Conservation (phyloP, 2,329 filamentous ascomycete genomes). For the Emydomyces testavorans region DNA sequence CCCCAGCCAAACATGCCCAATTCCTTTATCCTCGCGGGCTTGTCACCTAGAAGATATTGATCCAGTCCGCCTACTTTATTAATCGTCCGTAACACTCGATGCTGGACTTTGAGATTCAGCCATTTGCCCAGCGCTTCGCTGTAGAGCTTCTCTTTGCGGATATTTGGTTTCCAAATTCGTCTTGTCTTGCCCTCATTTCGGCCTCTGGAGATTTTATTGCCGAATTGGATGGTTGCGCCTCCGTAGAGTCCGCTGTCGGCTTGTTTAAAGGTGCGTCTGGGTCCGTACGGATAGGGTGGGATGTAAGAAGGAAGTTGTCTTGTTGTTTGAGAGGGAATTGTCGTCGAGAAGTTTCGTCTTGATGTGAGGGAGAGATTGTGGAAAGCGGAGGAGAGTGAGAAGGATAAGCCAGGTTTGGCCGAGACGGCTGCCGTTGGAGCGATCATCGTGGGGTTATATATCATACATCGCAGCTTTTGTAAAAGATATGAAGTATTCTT, state of each 20-base stretch:
- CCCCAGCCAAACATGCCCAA: slow-evolving; percentile 84
- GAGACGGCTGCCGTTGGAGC: slow-evolving; percentile 25
- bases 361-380: slow-evolving; percentile 30
- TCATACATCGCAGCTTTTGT: slow-evolving; percentile 10
- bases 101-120: slow-evolving; percentile 38
- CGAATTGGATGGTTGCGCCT: slow-evolving; percentile 36
- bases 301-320: slow-evolving; percentile 29
- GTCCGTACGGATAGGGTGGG: slow-evolving; percentile 39
- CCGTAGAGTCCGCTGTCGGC: slow-evolving; percentile 40
- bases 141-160: slow-evolving; percentile 37
- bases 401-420: slow-evolving; percentile 20
- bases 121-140: slow-evolving; percentile 35
- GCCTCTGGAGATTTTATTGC: slow-evolving; percentile 41
- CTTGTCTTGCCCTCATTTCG: slow-evolving; percentile 40
- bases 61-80: slow-evolving; percentile 82
- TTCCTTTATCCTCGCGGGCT: slow-evolving; percentile 66
- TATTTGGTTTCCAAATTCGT: slow-evolving; percentile 40
- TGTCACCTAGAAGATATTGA: slow-evolving; percentile 76
- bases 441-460: slow-evolving; percentile 9
- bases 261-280: slow-evolving; percentile 36
- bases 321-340: slow-evolving; percentile 22
- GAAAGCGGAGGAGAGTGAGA: slow-evolving; percentile 30
- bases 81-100: slow-evolving; percentile 45
- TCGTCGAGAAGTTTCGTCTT: slow-evolving; percentile 32
- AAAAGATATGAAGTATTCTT: background rate